These are phyloP conservation scores for Trypanosoma brucei DNA, from an alignment of 208 protist species.

Conservation along the genomic window DNA sequence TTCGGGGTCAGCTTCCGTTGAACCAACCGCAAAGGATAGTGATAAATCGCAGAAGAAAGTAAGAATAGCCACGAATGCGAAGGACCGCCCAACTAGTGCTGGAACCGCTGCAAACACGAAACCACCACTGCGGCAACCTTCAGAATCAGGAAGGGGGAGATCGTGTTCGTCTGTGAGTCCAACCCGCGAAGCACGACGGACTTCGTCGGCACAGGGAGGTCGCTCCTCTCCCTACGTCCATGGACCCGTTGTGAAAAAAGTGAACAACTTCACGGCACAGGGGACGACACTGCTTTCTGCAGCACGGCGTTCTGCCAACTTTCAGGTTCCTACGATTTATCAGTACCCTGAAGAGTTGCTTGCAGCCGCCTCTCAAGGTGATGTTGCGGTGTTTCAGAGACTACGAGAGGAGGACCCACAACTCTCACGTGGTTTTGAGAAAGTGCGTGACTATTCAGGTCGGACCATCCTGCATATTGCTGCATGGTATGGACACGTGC, in stretches of 20 bases:
- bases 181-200: neutral
- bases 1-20: neutral
- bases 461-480: slow-evolving; percentile 75
- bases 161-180: slow-evolving; percentile 4
- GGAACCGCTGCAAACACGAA: neutral
- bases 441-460: slow-evolving; percentile 67
- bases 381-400: slow-evolving; percentile 40
- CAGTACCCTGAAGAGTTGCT: slow-evolving; percentile 31
- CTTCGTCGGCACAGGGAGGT: slow-evolving; percentile 5
- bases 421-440: slow-evolving; percentile 56
- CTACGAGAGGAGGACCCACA: slow-evolving; percentile 58
- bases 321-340: slow-evolving; percentile 16
- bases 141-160: neutral
- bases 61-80: neutral
- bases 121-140: neutral
- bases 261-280: neutral
- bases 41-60: slow-evolving; percentile 21
- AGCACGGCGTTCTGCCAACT: slow-evolving; percentile 11
- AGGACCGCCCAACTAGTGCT: neutral
- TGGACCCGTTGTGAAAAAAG: neutral
- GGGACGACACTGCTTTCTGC: slow-evolving; percentile 1
- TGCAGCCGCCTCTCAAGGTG: slow-evolving; percentile 32
- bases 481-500: slow-evolving; percentile 69
- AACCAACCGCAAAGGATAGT: neutral
- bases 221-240: slow-evolving; percentile 19